Evolutionary conservation across 1,284 basidiomycete species (phyloP).

Genomic region (Rhodotorula sp.): DNA sequence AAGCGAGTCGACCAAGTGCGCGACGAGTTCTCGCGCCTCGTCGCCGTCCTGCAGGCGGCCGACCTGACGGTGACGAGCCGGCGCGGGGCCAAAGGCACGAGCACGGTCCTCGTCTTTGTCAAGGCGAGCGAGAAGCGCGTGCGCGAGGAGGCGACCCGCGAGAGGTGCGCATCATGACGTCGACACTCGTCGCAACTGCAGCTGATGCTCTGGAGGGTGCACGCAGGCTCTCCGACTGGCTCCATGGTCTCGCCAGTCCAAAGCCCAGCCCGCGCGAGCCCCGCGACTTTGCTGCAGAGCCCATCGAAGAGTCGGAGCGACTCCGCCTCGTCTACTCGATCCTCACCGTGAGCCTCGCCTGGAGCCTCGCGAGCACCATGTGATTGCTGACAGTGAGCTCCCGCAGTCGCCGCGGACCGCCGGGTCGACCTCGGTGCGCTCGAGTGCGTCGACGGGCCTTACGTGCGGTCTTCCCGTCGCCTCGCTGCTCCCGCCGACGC

Average conservation of each 20-base stretch:
- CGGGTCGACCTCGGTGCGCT: conserved; percentile 23
- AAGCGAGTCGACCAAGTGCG: conserved; percentile 43
- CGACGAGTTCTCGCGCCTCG: conserved; percentile 65
- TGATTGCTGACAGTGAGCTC: conserved; percentile 51
- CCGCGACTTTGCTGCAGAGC: conserved; percentile 54
- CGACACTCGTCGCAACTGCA: too few relatives aligned
- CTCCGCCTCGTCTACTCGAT: conserved; percentile 76
- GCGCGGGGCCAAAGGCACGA: conserved; percentile 65
- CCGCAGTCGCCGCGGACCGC: conserved; percentile 9
- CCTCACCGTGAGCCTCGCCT: conserved; percentile 57
- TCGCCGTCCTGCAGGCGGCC: conserved; percentile 62
- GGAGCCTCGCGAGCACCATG: conserved; percentile 56
- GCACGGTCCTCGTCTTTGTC: conserved; percentile 78
- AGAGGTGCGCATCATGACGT: conserved; percentile 61
- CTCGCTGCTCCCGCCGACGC: conserved; percentile 11
- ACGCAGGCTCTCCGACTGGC: conserved; percentile 63
- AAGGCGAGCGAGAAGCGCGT: conserved; percentile 67
- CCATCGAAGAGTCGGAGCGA: conserved; percentile 68
- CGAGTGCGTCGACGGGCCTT: conserved; percentile 21
- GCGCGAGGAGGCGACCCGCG: conserved; percentile 66
- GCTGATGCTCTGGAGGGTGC: not conserved
- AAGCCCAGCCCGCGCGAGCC: conserved; percentile 56
- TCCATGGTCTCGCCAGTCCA: conserved; percentile 59
- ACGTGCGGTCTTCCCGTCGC: conserved; percentile 29
- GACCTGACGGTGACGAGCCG: conserved; percentile 70